phyloP scores from a whole-genome alignment of 352 stramenopile species.

The Phytophthora tentaculata region DNA sequence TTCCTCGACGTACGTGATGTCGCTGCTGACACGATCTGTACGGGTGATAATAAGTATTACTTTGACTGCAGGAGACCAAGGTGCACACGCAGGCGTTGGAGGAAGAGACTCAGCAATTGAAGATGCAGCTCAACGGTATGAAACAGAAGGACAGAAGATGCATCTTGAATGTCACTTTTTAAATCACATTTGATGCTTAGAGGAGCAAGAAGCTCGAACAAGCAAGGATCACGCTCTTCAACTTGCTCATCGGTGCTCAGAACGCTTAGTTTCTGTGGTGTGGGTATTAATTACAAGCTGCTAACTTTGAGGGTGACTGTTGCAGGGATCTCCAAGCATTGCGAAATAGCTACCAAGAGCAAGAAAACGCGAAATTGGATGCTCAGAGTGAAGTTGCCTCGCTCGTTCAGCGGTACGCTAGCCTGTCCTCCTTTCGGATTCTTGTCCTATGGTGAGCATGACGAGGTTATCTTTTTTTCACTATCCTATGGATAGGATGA shows the following conservation, averaged over 20 bases:
- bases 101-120: constrained; percentile 40
- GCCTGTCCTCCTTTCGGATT: not conserved
- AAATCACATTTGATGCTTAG: constrained; percentile 20
- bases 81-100: constrained; percentile 40
- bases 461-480: not conserved
- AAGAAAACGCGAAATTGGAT: constrained; percentile 38
- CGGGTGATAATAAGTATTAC: not conserved
- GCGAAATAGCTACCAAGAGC: constrained; percentile 36
- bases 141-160: not conserved
- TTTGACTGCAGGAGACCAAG: constrained; percentile 47
- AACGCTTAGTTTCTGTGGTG: not conserved
- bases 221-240: constrained; percentile 38
- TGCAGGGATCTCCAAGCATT: constrained; percentile 31
- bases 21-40: not conserved
- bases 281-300: not conserved
- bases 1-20: constrained; percentile 44
- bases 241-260: constrained; percentile 28
- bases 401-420: constrained; percentile 31
- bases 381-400: constrained; percentile 33
- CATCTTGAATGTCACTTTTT: no score
- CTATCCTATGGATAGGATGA: constrained; percentile 23
- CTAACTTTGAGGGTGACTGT: constrained; percentile 1
- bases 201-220: constrained; percentile 25
- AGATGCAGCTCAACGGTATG: constrained; percentile 44
- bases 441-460: not conserved